Conservation (phyloP, 352 stramenopile genomes). For the Albugo laibachii region DNA sequence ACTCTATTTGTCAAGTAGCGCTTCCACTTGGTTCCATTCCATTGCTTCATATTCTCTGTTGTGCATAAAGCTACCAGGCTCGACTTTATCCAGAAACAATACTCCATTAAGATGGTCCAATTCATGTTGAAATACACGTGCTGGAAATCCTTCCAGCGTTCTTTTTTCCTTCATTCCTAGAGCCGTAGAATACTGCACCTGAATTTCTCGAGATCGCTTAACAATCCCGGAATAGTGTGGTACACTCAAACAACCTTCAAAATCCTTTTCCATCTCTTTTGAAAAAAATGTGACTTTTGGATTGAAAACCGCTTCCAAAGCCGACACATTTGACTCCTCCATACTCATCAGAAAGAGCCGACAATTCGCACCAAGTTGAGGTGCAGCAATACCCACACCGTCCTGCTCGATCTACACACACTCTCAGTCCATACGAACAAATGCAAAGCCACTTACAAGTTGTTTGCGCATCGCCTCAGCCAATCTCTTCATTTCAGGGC, state of each 20-base stretch:
- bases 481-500: no score
- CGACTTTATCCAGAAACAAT: conserved; percentile 54
- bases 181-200: conserved; percentile 34
- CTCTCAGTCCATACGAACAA: no score
- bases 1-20: conserved; percentile 17
- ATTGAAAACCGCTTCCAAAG: conserved; percentile 61
- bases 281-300: conserved; percentile 42
- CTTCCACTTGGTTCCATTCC: conserved; percentile 32
- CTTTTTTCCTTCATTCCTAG: conserved; percentile 28
- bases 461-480: no score
- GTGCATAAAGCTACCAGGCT: conserved; percentile 40
- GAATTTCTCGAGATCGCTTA: conserved; percentile 29
- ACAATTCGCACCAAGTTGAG: conserved; percentile 52
- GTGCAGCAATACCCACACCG: conserved; percentile 53
- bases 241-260: conserved; percentile 71
- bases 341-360: conserved; percentile 70
- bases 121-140: conserved; percentile 71
- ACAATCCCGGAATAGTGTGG: conserved; percentile 65
- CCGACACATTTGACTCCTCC: conserved; percentile 25
- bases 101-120: conserved; percentile 60
- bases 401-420: no score
- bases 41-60: conserved; percentile 62
- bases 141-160: conserved; percentile 49
- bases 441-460: no score
- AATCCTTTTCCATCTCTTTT: conserved; percentile 33